Percentiles rank a stretch among this genome's conserved stretches.
Conservation (phyloP, 495 filamentous ascomycete genomes). For the Penicillium subrubescens region DNA sequence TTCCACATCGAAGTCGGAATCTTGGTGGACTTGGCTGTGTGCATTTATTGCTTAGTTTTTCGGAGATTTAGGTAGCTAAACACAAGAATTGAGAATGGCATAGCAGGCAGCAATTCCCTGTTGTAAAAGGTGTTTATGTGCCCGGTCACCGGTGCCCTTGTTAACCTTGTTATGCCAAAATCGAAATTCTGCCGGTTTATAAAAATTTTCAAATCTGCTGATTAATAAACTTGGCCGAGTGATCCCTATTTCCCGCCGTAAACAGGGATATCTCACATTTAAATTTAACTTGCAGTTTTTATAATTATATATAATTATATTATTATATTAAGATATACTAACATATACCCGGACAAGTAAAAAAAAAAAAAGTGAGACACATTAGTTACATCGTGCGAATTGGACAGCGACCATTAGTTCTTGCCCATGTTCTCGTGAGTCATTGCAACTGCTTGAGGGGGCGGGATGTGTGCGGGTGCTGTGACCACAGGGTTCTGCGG, state of each 20-base stretch:
- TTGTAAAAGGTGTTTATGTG: background rate
- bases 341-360: background rate
- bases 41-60: background rate
- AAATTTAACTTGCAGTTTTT: too few relatives aligned
- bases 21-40: background rate
- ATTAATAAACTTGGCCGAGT: too few relatives aligned
- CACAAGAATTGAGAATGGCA: too few relatives aligned
- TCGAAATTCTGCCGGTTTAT: too few relatives aligned
- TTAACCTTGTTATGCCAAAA: background rate
- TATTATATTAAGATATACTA: too few relatives aligned
- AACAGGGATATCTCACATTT: too few relatives aligned
- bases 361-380: background rate
- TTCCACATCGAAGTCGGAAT: background rate
- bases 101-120: background rate
- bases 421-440: background rate
- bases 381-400: background rate
- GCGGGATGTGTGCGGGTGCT: conserved; percentile 7
- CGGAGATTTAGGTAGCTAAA: too few relatives aligned
- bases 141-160: background rate
- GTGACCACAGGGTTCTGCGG: conserved; percentile 10
- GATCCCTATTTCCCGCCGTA: too few relatives aligned
- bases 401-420: background rate
- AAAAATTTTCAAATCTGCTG: too few relatives aligned
- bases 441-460: conserved; percentile 14
- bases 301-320: too few relatives aligned